Conservation (phyloP, 164 flowering plant genomes). For the Kingdonia uniflora region DNA sequence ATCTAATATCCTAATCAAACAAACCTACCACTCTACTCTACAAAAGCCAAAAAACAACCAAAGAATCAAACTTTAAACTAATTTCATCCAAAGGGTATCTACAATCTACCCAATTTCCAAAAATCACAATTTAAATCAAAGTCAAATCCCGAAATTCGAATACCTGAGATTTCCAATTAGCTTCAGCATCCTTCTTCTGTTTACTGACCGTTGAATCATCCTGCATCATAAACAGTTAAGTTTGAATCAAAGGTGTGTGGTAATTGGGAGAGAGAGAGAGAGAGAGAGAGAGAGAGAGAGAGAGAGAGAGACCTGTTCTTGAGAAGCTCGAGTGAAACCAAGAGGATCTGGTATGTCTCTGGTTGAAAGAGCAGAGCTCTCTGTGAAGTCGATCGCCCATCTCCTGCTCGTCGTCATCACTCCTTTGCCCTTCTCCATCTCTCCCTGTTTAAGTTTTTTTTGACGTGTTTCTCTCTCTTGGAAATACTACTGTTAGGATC, state of each 20-base stretch:
- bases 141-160: not conserved
- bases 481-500: not conserved
- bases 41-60: not conserved
- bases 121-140: not conserved
- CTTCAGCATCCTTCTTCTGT: slow-evolving; percentile 89
- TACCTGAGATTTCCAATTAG: slow-evolving; percentile 91
- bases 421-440: slow-evolving; percentile 84
- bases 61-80: not conserved
- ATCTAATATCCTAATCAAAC: not conserved
- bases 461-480: not conserved
- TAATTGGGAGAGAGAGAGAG: not conserved
- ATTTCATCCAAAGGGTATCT: not conserved
- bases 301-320: slow-evolving; percentile 53
- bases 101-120: not conserved
- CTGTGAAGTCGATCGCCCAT: slow-evolving; percentile 89
- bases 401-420: slow-evolving; percentile 40
- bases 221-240: slow-evolving; percentile 16
- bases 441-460: not conserved
- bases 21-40: too few relatives aligned
- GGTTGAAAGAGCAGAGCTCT: slow-evolving; percentile 47
- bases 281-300: not conserved
- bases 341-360: slow-evolving; percentile 82
- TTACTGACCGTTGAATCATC: slow-evolving; percentile 66
- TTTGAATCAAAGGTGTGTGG: too few relatives aligned
- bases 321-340: slow-evolving; percentile 74